Percentiles rank a stretch among this genome's conserved stretches.
phyloP scores from a whole-genome alignment of 345 rosid species.

The Trapa incisa region DNA sequence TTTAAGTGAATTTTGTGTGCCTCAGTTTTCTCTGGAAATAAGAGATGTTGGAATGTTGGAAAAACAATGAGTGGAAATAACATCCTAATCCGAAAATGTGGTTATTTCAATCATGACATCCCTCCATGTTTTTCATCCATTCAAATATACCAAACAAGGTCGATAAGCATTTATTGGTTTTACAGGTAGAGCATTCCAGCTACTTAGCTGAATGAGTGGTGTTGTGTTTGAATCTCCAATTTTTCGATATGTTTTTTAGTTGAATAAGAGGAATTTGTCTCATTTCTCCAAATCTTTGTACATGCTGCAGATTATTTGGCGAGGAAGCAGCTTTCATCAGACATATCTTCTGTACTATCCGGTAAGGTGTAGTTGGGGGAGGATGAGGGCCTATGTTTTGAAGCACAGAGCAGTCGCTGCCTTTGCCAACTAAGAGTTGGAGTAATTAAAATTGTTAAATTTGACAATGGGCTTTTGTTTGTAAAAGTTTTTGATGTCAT shows the following conservation, averaged over 20 bases:
- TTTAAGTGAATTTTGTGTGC: not conserved
- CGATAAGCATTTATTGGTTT: not conserved
- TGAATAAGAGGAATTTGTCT: not conserved
- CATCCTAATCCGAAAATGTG: not conserved
- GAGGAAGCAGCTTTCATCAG: not conserved
- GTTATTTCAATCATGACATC: not conserved
- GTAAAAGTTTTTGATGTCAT: not conserved
- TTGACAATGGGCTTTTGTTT: not conserved
- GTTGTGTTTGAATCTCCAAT: not conserved
- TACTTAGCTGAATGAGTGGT: not conserved
- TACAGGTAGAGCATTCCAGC: not conserved
- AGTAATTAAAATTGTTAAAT: not conserved
- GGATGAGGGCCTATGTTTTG: not conserved
- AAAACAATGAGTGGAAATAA: not conserved
- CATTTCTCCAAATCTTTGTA: not conserved
- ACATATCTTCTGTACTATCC: not conserved
- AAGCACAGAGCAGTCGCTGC: not conserved
- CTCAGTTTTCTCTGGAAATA: not conserved
- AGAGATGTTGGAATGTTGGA: not conserved
- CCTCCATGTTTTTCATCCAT: not conserved
- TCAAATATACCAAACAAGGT: not conserved
- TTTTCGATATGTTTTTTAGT: not conserved
- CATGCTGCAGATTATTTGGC: constrained; percentile 5
- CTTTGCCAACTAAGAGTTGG: not conserved
- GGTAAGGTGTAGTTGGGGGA: not conserved